Evolutionary conservation across 305 asterid genomes (phyloP), one percentile per base, ranked within the genome.

Genomic region (Fraxinus floribunda): DNA sequence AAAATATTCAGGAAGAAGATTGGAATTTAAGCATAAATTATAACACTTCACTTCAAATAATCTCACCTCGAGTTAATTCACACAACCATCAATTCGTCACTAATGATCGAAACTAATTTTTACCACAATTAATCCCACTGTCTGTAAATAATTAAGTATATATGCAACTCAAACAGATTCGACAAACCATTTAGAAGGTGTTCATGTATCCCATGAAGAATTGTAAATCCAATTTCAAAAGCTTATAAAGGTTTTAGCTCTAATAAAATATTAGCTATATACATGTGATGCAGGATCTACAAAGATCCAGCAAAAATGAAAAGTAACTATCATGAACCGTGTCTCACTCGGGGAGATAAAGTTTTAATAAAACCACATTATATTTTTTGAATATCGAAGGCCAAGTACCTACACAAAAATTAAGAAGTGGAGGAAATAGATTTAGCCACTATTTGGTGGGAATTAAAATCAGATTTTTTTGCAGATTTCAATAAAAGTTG

Each of bases 1-100:
- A 41, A 66, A 70, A 10, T 75, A 41, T 46, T 18, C 39, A 81
- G 79, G 35, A 78, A 68, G 15, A 66, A 76, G 32, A 81, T 75
- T 55, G 83, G 82, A 77, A 70, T 38, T n/a, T 38, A 79, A 24
- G 71, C 71, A 60, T 64, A 77, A 70, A 76, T 35, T 84, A 79
- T 75, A 46, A 79, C 29, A 76, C 55, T 41, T 26, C 52, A 72
- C 70, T 77, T 82, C 57, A 15, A 46, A 15, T 13, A 46, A 46
- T 46, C 60, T 7, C 32, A 36, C 20, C 34, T 60, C 57, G 76
- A 29, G 57, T 24, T 39, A 55, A 71, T 70, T 62, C 66, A 32
- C 39, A 6, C 52, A 44, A 79, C 32, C 30, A 35, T 73, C 77
- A 35, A 73, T n/a, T 32, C 49, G 35, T 35, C 77, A 26, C 20